phyloP scores from a whole-genome alignment of 176 grass and related monocot genomes.

The Stipa capillata region DNA sequence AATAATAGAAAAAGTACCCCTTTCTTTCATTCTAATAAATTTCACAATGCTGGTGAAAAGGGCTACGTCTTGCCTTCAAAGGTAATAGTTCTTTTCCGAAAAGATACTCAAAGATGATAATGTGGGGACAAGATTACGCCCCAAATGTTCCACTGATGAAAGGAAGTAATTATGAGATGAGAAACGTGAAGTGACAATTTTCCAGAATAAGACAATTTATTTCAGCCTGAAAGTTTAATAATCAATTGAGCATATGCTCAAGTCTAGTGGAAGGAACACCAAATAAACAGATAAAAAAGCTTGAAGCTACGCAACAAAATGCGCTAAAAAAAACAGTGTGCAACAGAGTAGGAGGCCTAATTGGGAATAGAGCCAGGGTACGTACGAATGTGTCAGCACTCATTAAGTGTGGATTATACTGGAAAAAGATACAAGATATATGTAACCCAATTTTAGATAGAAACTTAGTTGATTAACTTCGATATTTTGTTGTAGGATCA shows the following conservation, averaged over 20 bases:
- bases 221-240: neutral
- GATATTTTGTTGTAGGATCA: neutral
- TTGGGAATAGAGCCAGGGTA: neutral
- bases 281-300: slow-evolving; percentile 1
- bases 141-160: slow-evolving; percentile 12
- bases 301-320: neutral
- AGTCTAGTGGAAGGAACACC: neutral
- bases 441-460: neutral
- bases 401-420: neutral
- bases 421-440: neutral
- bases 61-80: neutral
- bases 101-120: slow-evolving; percentile 14
- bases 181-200: slow-evolving; percentile 7
- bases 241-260: neutral
- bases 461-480: neutral
- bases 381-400: neutral
- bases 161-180: slow-evolving; percentile 15
- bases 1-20: neutral
- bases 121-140: slow-evolving; percentile 9
- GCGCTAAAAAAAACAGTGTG: neutral
- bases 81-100: neutral
- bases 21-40: neutral
- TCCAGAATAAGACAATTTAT: slow-evolving; percentile 6
- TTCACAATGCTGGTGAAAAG: neutral
- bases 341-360: neutral